These are phyloP conservation scores for Aphanomyces astaci DNA, from an alignment of 352 stramenopile species.

Conservation along the genomic window DNA sequence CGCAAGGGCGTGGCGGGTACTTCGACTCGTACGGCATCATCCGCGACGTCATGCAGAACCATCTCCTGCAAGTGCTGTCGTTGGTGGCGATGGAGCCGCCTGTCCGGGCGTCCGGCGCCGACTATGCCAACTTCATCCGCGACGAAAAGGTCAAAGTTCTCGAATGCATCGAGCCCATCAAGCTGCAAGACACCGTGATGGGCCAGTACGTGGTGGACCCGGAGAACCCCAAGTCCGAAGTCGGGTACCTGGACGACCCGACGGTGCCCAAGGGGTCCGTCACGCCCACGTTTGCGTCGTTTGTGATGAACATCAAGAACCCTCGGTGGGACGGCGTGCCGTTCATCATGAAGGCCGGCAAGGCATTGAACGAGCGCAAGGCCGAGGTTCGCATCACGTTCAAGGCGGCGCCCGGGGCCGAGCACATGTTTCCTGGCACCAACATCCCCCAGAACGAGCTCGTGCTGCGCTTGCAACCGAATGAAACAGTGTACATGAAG, in stretches of 20 bases:
- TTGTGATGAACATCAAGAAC: conserved; percentile 92
- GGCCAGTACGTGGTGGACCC: conserved; percentile 92
- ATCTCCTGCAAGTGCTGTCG: conserved; percentile 97
- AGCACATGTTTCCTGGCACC: conserved; percentile 86
- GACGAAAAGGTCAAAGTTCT: conserved; percentile 98
- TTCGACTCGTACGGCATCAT: conserved; percentile 99
- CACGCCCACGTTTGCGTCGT: conserved; percentile 88
- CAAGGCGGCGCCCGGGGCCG: conserved; percentile 81
- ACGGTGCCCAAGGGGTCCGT: conserved; percentile 91
- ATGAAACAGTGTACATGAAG: conserved; percentile 96
- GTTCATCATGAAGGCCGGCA: conserved; percentile 99
- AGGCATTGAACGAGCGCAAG: conserved; percentile 96
- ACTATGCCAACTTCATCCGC: conserved; percentile 89
- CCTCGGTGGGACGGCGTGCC: conserved; percentile 94
- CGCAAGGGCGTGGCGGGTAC: conserved; percentile 92
- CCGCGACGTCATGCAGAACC: conserved; percentile 98
- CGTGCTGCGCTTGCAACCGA: conserved; percentile 94
- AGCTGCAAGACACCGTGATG: conserved; percentile 92
- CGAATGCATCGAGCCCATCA: conserved; percentile 90
- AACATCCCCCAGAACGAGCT: conserved; percentile 92
- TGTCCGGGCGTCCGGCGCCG: conserved; percentile 69
- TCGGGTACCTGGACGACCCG: conserved; percentile 93
- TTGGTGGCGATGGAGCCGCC: conserved; percentile 96
- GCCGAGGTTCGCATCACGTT: conserved; percentile 97
- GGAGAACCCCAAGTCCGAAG: conserved; percentile 55